Evolutionary conservation across 2,329 filamentous ascomycete species (phyloP), one percentile per base, ranked within the genome.

Genomic region (Cladosporium sp.): DNA sequence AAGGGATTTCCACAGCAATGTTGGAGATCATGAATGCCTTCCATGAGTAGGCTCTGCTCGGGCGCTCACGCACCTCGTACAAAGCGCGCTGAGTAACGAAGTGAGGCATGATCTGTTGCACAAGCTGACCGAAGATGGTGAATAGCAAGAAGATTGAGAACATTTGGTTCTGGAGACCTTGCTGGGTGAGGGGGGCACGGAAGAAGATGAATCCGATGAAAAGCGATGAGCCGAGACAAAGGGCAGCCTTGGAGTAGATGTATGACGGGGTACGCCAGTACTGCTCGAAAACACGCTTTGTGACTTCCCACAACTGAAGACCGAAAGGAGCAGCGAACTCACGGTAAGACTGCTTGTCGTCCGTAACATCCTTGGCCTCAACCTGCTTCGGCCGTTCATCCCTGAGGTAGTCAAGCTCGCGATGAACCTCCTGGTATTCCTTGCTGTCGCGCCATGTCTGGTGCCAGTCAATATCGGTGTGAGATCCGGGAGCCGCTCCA

Each of bases 191-290:
- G 25, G 82, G 80, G 1, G 86, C 82, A 35, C 81, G 77, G 76
- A 80, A 88, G 70, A 93, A 90, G 36, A 88, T 88, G 60, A 92
- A 89, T 25, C 88, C 88, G 60, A 93, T 87, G 67, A 92, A 94
- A 11, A 94, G 76, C 3, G 84, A 75, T 56, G 77, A 77, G 13
- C 83, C 69, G 19, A 78, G 71, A 63, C 84, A 88, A 15, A 94
- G 82, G 1, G 77, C 72, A 0, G 77, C 66, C 75, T 95, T 95
- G 61, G 86, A 84, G 73, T 92, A 94, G 67, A 95, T 91, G 73
- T 95, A 95, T 4, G 83, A 79, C 0, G 90, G 90, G 0, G 84
- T 91, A 53, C 90, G 86, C 89, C 90, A 95, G 77, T 93, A 94
- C 67, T 95, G 89, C 64, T 91, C 80, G 74, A 93, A 93, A 20